Evolutionary conservation across 805 yeast genomes (phyloP).

Genomic region (Sugiyamaella qingdaonensis): DNA sequence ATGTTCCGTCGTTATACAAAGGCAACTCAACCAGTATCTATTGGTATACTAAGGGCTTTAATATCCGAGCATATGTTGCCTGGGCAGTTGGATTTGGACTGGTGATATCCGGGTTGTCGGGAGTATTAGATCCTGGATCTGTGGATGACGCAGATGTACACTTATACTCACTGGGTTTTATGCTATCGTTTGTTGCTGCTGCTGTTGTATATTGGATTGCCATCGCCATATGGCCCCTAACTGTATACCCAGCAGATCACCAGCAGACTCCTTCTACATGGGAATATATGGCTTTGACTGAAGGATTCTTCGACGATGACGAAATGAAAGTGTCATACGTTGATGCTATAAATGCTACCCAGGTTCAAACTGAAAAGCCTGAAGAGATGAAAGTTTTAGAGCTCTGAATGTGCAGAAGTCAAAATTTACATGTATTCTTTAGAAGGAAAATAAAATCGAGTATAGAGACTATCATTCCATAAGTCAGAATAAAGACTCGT

Average conservation of each 20-base stretch:
- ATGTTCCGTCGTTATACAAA: conserved; percentile 10
- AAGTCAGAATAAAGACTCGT: too few relatives aligned
- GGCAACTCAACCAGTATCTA: conserved; percentile 30
- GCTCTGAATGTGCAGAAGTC: not conserved
- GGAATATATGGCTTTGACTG: not conserved
- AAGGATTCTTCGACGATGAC: conserved; percentile 1
- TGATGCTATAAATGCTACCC: not conserved
- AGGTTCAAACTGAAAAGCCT: not conserved
- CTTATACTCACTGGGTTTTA: conserved; percentile 9
- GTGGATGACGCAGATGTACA: conserved; percentile 8
- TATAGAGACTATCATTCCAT: too few relatives aligned
- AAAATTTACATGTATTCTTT: too few relatives aligned
- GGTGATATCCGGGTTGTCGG: conserved; percentile 14
- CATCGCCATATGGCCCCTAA: not conserved
- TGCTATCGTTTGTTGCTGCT: conserved; percentile 9
- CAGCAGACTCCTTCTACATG: not conserved
- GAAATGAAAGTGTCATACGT: not conserved
- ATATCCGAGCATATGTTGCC: conserved; percentile 40
- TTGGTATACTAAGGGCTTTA: conserved; percentile 43
- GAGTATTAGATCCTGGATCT: conserved; percentile 11
- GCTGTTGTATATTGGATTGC: conserved; percentile 7
- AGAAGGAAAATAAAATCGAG: too few relatives aligned
- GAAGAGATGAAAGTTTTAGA: not conserved
- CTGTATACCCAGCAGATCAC: not conserved
- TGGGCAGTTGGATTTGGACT: conserved; percentile 29